Conservation (phyloP, 257 asterid species). For the Verbascum thapsus region DNA sequence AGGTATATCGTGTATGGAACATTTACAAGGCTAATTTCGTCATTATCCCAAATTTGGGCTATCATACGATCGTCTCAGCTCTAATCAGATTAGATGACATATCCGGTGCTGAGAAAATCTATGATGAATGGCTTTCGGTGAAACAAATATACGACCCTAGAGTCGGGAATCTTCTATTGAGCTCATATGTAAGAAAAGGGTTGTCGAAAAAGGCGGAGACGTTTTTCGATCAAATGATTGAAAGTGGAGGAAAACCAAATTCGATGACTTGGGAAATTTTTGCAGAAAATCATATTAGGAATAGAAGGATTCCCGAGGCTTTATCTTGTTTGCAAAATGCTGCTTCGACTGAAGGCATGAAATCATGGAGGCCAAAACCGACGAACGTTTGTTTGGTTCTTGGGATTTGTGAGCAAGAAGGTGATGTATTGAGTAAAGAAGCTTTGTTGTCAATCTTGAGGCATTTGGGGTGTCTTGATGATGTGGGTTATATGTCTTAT, state of each 20-base stretch:
- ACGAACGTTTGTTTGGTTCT: slow-evolving; percentile 50
- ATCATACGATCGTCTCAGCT: slow-evolving; percentile 69
- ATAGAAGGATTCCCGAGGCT: slow-evolving; percentile 60
- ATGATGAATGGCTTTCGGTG: slow-evolving; percentile 76
- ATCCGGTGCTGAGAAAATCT: slow-evolving; percentile 72
- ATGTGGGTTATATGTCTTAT: slow-evolving; percentile 52
- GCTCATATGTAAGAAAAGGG: slow-evolving; percentile 63
- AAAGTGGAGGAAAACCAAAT: slow-evolving; percentile 73
- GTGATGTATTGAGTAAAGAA: slow-evolving; percentile 50
- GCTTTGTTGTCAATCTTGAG: slow-evolving; percentile 51
- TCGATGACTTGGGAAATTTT: slow-evolving; percentile 85
- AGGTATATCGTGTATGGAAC: slow-evolving; percentile 77
- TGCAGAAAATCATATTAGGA: slow-evolving; percentile 65
- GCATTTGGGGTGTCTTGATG: slow-evolving; percentile 61
- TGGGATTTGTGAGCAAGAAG: slow-evolving; percentile 55
- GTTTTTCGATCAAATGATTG: slow-evolving; percentile 66
- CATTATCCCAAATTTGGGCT: slow-evolving; percentile 65
- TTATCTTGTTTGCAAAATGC: slow-evolving; percentile 75
- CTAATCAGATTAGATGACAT: slow-evolving; percentile 63
- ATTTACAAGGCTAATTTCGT: slow-evolving; percentile 61
- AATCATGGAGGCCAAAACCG: slow-evolving; percentile 78
- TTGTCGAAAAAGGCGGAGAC: slow-evolving; percentile 51
- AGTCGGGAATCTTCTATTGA: slow-evolving; percentile 69
- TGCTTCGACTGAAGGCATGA: slow-evolving; percentile 52
- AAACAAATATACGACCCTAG: slow-evolving; percentile 67